Base-by-base conservation (phyloP, 768 basidiomycete genomes). In the Calocera viscosa region DNA sequence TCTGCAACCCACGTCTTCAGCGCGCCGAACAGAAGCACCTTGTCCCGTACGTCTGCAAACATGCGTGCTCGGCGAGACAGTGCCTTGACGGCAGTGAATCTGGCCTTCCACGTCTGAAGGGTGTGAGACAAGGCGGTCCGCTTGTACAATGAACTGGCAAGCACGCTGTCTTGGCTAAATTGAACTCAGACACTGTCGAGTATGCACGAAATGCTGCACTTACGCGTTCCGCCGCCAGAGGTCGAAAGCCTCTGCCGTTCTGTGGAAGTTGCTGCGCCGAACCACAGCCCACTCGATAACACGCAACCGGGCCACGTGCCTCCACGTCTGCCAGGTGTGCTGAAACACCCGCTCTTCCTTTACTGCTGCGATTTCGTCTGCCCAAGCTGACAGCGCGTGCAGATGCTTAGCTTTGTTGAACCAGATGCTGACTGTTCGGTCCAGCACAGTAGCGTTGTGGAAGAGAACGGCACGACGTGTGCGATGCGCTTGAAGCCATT, bases 401-500 rank as follows among this genome's bases (percentile, higher is more conserved):
- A 60, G 26, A 19, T 60, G 53, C 30, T 30, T 14, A 2, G 53
- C 53, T 32, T 60, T 60, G 30, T 19, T 26, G 2, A 19, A 2
- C 53, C 53, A 60, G 11, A 32, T 30, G 2, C 5, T 22, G 53
- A 60, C 11, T 60, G 53, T 19, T 2, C 53, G 53, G 30, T 60
- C 53, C 10, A 60, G 5, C 14, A 60, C 53, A 30, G 30, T 60
- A 2, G 53, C 26, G 30, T 60, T 60, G 22, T 60, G 53, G 53
- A 60, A 60, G 26, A 16, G 53, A 8, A 60, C 30, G 16, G 86
- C 81, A 1, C 83, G 72, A 60, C 76, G 81, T 12, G 79, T 78
- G n/a, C 77, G 79, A 69, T 84, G 80, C 10, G 79, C 76, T 67
- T 83, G 85, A 43, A 82, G 80, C 90, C 90, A 91, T 71, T 82